phyloP scores from a whole-genome alignment of 208 protist species.

The Leishmania arabica region DNA sequence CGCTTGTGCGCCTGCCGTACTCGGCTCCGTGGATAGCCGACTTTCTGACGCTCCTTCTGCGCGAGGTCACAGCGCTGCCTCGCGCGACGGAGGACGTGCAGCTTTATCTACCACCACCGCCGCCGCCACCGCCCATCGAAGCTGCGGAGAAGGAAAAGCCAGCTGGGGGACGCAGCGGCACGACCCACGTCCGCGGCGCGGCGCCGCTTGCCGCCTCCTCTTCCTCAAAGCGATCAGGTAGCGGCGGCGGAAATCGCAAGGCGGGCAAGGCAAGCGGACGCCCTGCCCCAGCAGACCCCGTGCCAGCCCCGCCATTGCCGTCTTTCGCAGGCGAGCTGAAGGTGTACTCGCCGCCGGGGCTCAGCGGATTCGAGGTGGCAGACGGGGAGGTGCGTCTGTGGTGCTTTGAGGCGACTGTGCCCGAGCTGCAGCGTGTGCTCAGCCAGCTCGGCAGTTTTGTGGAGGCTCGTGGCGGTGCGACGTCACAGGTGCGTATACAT shows the following conservation, averaged over 20 bases:
- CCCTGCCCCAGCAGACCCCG: slow-evolving; percentile 14
- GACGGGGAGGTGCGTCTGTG: slow-evolving; percentile 72
- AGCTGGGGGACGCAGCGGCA: slow-evolving; percentile 4
- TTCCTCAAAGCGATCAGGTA: neutral
- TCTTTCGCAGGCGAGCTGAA: slow-evolving; percentile 56
- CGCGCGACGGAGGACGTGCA: slow-evolving; percentile 37
- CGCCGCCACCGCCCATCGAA: slow-evolving; percentile 23
- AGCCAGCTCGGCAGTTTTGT: slow-evolving; percentile 23
- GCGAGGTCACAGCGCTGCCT: slow-evolving; percentile 26
- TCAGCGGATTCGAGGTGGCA: slow-evolving; percentile 89
- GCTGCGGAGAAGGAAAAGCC: slow-evolving; percentile 14
- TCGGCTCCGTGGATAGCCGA: slow-evolving; percentile 43
- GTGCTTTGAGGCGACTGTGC: slow-evolving; percentile 77
- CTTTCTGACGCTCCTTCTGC: slow-evolving; percentile 53
- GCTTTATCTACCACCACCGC: slow-evolving; percentile 28
- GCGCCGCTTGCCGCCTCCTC: neutral
- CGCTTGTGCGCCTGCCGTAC: slow-evolving; percentile 75
- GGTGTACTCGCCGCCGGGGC: slow-evolving; percentile 68
- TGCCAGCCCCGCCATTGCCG: slow-evolving; percentile 10
- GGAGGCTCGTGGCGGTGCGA: slow-evolving; percentile 11
- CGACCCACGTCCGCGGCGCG: neutral
- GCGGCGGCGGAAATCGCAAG: neutral
- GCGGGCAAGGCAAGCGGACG: slow-evolving; percentile 27
- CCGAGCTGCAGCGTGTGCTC: slow-evolving; percentile 70
- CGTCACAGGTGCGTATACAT: slow-evolving; percentile 40